Evolutionary conservation across 352 stramenopile genomes (phyloP), one percentile per base, ranked within the genome.

Genomic region (Phytophthora podocarpi): DNA sequence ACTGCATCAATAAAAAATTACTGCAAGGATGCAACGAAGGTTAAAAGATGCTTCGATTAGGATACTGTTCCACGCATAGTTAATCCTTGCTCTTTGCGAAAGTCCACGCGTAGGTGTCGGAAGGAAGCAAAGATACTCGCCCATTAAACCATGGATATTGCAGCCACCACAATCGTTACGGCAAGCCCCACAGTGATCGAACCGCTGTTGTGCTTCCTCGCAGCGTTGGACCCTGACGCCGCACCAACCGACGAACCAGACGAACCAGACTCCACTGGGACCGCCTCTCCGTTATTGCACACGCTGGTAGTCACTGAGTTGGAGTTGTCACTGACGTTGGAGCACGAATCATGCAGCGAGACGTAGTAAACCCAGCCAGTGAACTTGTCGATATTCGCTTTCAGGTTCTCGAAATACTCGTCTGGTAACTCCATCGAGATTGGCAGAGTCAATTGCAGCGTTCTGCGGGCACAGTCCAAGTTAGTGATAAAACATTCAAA

Each of bases 381-480:
- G 23, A 28, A 52, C 13, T 41, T 52, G 16, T 30, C 45, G 30
- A 52, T 6, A 21, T 31, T 41, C 30, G 30, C 30, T 52, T 39
- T 37, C 41, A 50, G 31, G n/a, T 37, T 50, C 26, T 13, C n/a
- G 28, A 39, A 39, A 18, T 51, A 51, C 43, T 28, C 43, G 11
- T 23, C 45, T 30, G 45, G 28, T 21, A 52, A 12, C 16, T 40
- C 27, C 27, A 51, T 51, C 12, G 28, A 30, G n/a, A 30, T 51
- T 20, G 30, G 18, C 20, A 52, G 12, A 5, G 5, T 31, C 28
- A 24, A 40, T 40, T 52, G 8, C 27, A 52, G 18, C 4, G 45
- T 32, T 47, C 21, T 47, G 11, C 20, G 8, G 11, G 12, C 13
- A 21, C 12, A 31, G 15, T 13, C n/a, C n/a, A n/a, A n/a, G n/a